phyloP scores from a whole-genome alignment of 2,329 filamentous ascomycete species.

The Zymoseptoria passerinii region DNA sequence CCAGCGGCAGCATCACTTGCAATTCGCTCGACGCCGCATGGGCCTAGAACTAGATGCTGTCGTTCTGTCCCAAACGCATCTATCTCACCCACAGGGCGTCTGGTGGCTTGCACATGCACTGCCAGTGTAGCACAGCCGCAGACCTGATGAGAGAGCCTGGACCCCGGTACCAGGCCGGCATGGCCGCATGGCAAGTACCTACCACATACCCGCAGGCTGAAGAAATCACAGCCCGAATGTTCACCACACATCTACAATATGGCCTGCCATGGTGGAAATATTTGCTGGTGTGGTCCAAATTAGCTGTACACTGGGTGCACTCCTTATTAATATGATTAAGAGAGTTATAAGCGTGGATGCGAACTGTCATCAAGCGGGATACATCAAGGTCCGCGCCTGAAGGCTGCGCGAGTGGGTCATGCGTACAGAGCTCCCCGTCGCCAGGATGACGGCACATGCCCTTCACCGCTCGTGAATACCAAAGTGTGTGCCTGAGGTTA shows the following conservation, averaged over 20 bases:
- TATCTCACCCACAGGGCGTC: not conserved
- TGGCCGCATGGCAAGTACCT: not conserved
- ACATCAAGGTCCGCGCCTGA: not conserved
- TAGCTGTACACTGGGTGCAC: not conserved
- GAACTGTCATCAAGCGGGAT: not conserved
- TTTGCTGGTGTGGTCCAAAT: not conserved
- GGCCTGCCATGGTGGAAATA: not conserved
- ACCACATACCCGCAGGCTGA: not conserved
- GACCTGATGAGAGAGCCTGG: not conserved
- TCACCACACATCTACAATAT: not conserved
- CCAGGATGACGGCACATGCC: not conserved
- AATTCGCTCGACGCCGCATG: not conserved
- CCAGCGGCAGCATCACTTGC: not conserved
- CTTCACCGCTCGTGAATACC: too few species aligned
- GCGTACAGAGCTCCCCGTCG: not conserved
- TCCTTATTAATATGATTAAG: too few species aligned
- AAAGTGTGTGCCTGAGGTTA: too few species aligned
- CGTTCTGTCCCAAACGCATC: not conserved
- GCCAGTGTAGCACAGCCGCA: not conserved
- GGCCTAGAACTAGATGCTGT: not conserved
- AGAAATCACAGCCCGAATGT: not conserved
- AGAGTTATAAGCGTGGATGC: too few species aligned
- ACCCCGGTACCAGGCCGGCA: not conserved
- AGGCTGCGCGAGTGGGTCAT: not conserved
- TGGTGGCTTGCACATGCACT: not conserved